A percentile compares a stretch with the other conserved stretches of the same genome.
These are phyloP conservation scores for Biancaea sappan DNA, from an alignment of 306 rosid genomes.

Conservation along the genomic window DNA sequence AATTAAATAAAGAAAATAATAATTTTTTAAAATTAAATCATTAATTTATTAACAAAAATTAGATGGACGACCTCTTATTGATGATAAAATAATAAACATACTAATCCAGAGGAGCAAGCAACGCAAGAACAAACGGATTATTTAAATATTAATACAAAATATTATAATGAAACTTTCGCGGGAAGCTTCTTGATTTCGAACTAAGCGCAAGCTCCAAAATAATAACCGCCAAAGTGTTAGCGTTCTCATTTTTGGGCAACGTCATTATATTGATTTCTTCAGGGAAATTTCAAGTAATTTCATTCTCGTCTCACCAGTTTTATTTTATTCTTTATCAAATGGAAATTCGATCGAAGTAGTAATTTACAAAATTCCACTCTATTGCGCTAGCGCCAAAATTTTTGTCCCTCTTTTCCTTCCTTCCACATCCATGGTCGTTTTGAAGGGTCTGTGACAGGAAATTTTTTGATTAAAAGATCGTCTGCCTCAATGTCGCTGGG, in stretches of 20 bases:
- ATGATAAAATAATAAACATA: too few species aligned
- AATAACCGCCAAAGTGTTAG: not conserved
- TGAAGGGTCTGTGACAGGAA: not conserved
- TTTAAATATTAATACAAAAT: not conserved
- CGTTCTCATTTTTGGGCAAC: not conserved
- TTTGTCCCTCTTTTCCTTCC: not conserved
- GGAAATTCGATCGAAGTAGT: too few species aligned
- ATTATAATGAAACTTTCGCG: slow-evolving; percentile 32
- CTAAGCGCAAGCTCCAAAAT: not conserved
- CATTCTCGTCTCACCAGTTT: not conserved
- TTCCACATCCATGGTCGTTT: not conserved
- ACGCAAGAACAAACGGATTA: not conserved
- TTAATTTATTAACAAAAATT: too few species aligned
- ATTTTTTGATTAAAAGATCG: not conserved
- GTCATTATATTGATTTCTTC: not conserved
- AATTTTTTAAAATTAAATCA: too few species aligned
- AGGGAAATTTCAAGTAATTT: not conserved
- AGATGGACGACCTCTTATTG: not conserved
- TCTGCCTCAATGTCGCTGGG: not conserved
- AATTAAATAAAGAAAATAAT: too few species aligned
- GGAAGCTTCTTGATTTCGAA: slow-evolving; percentile 21
- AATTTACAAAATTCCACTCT: not conserved
- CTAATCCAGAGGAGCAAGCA: not conserved
- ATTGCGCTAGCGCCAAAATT: not conserved
- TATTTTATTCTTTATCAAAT: not conserved